Evolutionary conservation across 495 filamentous ascomycete genomes (phyloP), one percentile per base, ranked within the genome.

Genomic region (Xylaria palmicola): DNA sequence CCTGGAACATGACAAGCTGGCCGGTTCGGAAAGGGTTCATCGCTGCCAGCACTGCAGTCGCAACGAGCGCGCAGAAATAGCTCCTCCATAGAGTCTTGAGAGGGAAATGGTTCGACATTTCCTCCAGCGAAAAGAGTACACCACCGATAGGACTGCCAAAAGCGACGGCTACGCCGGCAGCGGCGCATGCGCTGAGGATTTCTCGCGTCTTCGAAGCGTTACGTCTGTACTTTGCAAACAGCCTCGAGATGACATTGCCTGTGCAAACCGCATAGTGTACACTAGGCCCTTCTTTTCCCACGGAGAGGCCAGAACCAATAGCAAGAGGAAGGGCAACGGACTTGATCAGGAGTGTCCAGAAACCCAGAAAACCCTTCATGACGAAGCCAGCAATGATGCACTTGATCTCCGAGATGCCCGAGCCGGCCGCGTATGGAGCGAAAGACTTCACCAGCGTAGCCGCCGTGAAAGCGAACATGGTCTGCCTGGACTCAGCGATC

Each of bases 1-100:
- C 94, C 69, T 96, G 91, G 76, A 98, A 98, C 94, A 98, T 98
- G 83, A 98, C 94, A 39, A 98, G 82, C 67, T 98, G 95, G n/a
- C 94, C 94, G 1, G 94, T 98, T 55, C 94, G 80, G 72, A 98
- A 98, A 32, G 94, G 94, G 67, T 98, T 98, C 90, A 98, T 95
- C 36, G 90, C 90, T 74, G 94, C 91, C 20, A 98, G 76, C 1
- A 97, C 91, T 29, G 92, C 91, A 6, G 95, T 98, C 20, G 95
- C 95, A 13, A 98, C 94, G 58, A 98, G 77, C 36, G 95, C 95
- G 74, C 94, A 98, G 71, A 98, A 98, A 73, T 98, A 98, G 68
- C 91, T 96, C 62, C 94, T 83, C 94, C 95, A 98, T 78, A 98
- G 87, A 8, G 94, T 98, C 73, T 98, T 98, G 2, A 98, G 82